Evolutionary conservation across 208 protist genomes (phyloP).

Genomic region (Balamuthia mandrillaris): DNA sequence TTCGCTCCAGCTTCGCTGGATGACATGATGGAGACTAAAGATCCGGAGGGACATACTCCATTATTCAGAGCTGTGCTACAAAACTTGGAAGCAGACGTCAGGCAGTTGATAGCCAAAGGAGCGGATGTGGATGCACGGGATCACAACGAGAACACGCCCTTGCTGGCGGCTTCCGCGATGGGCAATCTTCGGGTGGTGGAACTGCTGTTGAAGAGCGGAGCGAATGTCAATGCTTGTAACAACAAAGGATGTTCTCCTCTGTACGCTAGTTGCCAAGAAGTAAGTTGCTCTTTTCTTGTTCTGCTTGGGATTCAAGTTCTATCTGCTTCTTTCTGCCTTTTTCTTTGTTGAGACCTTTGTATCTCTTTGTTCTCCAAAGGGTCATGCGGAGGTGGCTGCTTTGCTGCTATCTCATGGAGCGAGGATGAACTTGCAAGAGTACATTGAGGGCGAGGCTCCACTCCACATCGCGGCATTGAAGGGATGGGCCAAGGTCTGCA

Average conservation of each 20-base stretch:
- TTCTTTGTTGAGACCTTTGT: too few species aligned
- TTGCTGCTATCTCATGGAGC: background rate
- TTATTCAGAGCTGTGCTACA: too few species aligned
- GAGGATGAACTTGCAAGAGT: background rate
- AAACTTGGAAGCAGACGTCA: background rate
- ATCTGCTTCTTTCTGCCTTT: too few species aligned
- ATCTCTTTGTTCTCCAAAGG: too few species aligned
- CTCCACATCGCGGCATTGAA: slow-evolving; percentile 6
- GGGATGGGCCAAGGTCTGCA: background rate
- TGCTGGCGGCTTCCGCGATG: background rate
- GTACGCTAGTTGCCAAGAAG: slow-evolving; percentile 1
- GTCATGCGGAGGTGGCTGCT: background rate
- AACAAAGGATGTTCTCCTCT: background rate
- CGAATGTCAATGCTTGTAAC: background rate
- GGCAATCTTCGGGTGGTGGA: background rate
- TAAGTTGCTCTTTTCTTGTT: too few species aligned
- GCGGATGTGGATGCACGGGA: background rate
- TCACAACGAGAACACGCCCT: background rate
- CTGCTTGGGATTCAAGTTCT: too few species aligned
- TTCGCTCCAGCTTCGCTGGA: too few species aligned
- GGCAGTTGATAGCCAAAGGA: background rate
- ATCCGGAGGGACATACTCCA: too few species aligned
- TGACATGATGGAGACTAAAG: too few species aligned
- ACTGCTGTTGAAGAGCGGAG: background rate
- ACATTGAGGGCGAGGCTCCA: background rate